Evolutionary conservation across 2,329 filamentous ascomycete genomes (phyloP), one percentile per base, ranked within the genome.

Genomic region (Phyllosticta citriasiana): DNA sequence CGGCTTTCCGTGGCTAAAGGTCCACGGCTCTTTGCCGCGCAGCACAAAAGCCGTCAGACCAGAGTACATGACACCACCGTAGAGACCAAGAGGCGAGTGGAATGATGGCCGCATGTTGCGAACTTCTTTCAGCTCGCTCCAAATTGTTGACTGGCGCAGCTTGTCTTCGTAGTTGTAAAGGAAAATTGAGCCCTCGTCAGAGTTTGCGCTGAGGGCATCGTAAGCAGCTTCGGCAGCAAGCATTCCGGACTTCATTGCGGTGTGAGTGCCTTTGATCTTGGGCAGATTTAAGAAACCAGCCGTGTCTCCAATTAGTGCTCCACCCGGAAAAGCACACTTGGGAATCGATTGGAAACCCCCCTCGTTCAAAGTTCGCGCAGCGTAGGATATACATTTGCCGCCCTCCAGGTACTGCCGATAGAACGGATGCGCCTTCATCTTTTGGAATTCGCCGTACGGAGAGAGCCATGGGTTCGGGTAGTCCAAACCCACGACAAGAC

Each of bases 241-340:
- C 88, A 99, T 97, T 64, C 93, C 94, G 1, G 90, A 95, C 71
- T 92, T 91, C 91, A 99, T 97, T 58, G 94, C 91, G 55, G 94
- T 97, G 76, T 99, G 94, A 0, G 93, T 97, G 62, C 94, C 94
- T 79, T 99, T 99, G 76, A 99, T 90, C 79, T 99, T 99, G 65
- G 94, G 94, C 16, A 99, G 88, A 71, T 99, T 99, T 75, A 99
- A 82, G 71, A 99, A 96, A 4, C 94, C 94, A 27, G 94, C 94
- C 19, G 92, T 95, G 76, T 99, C 94, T 60, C 94, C 94, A 67
- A 99, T 95, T 53, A 99, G 80, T 55, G 94, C 94, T 62, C 94
- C 94, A 63, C 94, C 94, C 25, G 94, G 94, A 76, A 99, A 99
- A 24, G 93, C 88, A 56, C 94, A 91, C 76, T 97, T 97, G 61